Percentiles rank a stretch among this genome's conserved stretches.
Evolutionary conservation across 768 basidiomycete genomes (phyloP).

Genomic region (Solioccasus polychromus): DNA sequence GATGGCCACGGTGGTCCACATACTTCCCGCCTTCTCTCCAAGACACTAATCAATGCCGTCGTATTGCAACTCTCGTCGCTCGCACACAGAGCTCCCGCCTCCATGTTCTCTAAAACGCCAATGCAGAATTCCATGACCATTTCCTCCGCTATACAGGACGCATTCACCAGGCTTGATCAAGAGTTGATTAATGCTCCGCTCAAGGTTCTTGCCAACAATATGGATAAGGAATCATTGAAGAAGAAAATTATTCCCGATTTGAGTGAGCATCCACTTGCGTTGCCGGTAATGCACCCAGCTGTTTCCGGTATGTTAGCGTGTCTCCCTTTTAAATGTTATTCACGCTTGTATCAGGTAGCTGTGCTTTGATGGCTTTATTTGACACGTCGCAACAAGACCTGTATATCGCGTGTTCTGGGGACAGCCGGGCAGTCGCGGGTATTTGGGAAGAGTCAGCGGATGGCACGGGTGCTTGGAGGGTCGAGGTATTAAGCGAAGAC

Average conservation of each 20-base stretch:
- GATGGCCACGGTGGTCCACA: slow-evolving; percentile 86
- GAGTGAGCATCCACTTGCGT: slow-evolving; percentile 66
- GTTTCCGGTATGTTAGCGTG: slow-evolving; percentile 53
- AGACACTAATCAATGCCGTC: slow-evolving; percentile 81
- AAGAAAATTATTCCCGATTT: slow-evolving; percentile 59
- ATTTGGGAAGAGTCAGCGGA: slow-evolving; percentile 72
- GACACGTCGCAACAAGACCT: slow-evolving; percentile 81
- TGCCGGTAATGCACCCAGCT: slow-evolving; percentile 77
- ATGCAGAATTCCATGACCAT: slow-evolving; percentile 51
- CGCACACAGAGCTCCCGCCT: slow-evolving; percentile 32
- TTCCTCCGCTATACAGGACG: slow-evolving; percentile 65
- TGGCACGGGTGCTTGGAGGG: slow-evolving; percentile 77
- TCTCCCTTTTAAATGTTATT: slow-evolving; percentile 5
- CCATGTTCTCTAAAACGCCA: slow-evolving; percentile 36
- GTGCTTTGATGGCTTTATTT: slow-evolving; percentile 84
- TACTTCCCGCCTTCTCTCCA: slow-evolving; percentile 81
- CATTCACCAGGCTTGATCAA: slow-evolving; percentile 81
- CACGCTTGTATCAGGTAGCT: slow-evolving; percentile 59
- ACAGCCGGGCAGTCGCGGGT: slow-evolving; percentile 94
- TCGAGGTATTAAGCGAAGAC: slow-evolving; percentile 93
- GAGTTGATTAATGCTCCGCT: slow-evolving; percentile 80
- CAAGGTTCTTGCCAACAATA: slow-evolving; percentile 57
- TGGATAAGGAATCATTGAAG: slow-evolving; percentile 50
- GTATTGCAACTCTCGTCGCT: slow-evolving; percentile 68
- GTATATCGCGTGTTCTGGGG: slow-evolving; percentile 90